Percentiles rank a stretch among this genome's conserved stretches.
Conservation (phyloP, 768 basidiomycete species). For the Tricholoma furcatifolium region DNA sequence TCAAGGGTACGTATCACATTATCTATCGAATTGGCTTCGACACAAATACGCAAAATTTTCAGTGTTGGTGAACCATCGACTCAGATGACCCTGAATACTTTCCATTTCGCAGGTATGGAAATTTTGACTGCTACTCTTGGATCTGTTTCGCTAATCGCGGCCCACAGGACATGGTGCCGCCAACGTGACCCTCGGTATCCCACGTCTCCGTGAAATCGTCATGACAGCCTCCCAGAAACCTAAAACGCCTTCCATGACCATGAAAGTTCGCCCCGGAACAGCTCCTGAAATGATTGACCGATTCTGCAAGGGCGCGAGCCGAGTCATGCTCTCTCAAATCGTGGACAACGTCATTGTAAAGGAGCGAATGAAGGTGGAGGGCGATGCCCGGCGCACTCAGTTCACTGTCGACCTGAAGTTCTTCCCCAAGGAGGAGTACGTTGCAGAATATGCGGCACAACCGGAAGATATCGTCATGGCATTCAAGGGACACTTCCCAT, state of each 20-base stretch:
- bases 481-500: slow-evolving; percentile 75
- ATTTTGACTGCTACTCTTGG: not conserved
- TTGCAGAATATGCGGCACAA: slow-evolving; percentile 76
- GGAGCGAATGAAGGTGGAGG: slow-evolving; percentile 69
- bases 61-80: slow-evolving; percentile 99
- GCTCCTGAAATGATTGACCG: slow-evolving; percentile 54
- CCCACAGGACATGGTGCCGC: slow-evolving; percentile 93
- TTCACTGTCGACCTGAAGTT: slow-evolving; percentile 83
- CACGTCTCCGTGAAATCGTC: slow-evolving; percentile 96
- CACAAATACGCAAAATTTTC: slow-evolving; percentile 2
- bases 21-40: not conserved
- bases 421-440: slow-evolving; percentile 85
- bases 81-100: slow-evolving; percentile 99
- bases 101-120: slow-evolving; percentile 89
- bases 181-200: slow-evolving; percentile 98
- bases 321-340: slow-evolving; percentile 84
- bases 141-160: not conserved
- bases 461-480: slow-evolving; percentile 69
- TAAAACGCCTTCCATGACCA: slow-evolving; percentile 96
- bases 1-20: slow-evolving; percentile 69
- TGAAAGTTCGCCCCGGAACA: slow-evolving; percentile 60
- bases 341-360: slow-evolving; percentile 81
- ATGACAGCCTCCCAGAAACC: slow-evolving; percentile 97
- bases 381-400: slow-evolving; percentile 68
- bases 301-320: slow-evolving; percentile 90